These are phyloP conservation scores for Teunomyces gatunensis DNA, from an alignment of 805 yeast species.

Conservation along the genomic window DNA sequence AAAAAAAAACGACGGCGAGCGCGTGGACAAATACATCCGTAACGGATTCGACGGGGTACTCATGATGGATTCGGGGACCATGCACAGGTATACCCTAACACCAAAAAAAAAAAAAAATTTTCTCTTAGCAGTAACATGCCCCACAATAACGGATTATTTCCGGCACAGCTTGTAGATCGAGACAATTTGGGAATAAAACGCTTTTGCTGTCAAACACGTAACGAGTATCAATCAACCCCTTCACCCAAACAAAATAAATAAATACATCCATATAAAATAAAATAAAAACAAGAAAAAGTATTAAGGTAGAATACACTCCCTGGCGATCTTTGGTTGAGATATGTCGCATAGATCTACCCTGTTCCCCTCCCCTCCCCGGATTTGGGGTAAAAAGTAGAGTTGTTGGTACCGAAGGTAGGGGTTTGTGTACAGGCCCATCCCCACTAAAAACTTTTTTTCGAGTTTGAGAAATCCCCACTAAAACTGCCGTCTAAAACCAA, in stretches of 20 bases:
- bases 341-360: not conserved
- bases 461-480: slow-evolving; percentile 2
- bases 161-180: too few species aligned
- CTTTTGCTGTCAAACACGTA: too few species aligned
- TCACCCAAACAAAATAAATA: too few species aligned
- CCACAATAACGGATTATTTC: too few species aligned
- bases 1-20: not conserved
- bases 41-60: not conserved
- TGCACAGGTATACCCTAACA: too few species aligned
- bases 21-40: not conserved
- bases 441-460: slow-evolving; percentile 4
- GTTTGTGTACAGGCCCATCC: not conserved
- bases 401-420: not conserved
- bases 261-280: too few species aligned
- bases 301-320: too few species aligned
- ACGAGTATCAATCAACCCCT: too few species aligned
- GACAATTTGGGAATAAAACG: too few species aligned
- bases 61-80: not conserved
- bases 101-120: too few species aligned
- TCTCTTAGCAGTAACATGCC: too few species aligned
- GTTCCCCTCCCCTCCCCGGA: not conserved
- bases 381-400: not conserved
- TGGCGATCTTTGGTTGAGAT: not conserved
- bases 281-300: too few species aligned
- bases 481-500: not conserved